Conservation (phyloP, 352 stramenopile genomes). For the Phytopythium aichiense region DNA sequence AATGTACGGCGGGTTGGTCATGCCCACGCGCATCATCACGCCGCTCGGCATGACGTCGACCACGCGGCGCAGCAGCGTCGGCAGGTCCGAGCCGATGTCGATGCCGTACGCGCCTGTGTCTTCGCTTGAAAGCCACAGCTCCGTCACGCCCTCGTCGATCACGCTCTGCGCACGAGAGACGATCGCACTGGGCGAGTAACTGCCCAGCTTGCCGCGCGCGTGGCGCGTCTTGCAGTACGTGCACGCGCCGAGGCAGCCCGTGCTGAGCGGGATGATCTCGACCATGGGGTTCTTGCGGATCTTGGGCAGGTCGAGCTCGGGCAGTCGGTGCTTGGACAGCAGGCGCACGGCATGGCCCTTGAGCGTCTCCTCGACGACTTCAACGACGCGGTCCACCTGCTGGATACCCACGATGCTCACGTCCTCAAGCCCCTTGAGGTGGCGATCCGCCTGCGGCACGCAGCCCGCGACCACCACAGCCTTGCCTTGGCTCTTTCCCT, state of each 20-base stretch:
- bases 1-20: slow-evolving; percentile 94
- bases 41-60: slow-evolving; percentile 57
- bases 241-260: slow-evolving; percentile 88
- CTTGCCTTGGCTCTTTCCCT: slow-evolving; percentile 76
- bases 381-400: slow-evolving; percentile 89
- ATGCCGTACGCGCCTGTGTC: slow-evolving; percentile 91
- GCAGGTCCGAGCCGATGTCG: slow-evolving; percentile 82
- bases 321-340: slow-evolving; percentile 79
- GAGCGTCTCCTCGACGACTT: slow-evolving; percentile 91
- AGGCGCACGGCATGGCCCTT: slow-evolving; percentile 86
- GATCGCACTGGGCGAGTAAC: slow-evolving; percentile 82
- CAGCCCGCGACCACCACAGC: slow-evolving; percentile 89
- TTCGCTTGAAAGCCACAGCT: slow-evolving; percentile 91
- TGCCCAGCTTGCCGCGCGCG: slow-evolving; percentile 87
- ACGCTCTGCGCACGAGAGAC: slow-evolving; percentile 60
- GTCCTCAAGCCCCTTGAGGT: slow-evolving; percentile 76
- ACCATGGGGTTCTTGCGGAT: slow-evolving; percentile 91
- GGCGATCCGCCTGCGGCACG: slow-evolving; percentile 87
- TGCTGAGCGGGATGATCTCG: slow-evolving; percentile 91
- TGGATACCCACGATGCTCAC: slow-evolving; percentile 89
- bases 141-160: slow-evolving; percentile 77
- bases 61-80: slow-evolving; percentile 61
- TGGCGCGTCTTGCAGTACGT: slow-evolving; percentile 94
- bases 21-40: slow-evolving; percentile 90
- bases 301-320: slow-evolving; percentile 88